Percentiles rank a stretch among this genome's conserved stretches.
Evolutionary conservation across 192 early-diverging fungal genomes (phyloP).

Genomic region (Backusella sp.): DNA sequence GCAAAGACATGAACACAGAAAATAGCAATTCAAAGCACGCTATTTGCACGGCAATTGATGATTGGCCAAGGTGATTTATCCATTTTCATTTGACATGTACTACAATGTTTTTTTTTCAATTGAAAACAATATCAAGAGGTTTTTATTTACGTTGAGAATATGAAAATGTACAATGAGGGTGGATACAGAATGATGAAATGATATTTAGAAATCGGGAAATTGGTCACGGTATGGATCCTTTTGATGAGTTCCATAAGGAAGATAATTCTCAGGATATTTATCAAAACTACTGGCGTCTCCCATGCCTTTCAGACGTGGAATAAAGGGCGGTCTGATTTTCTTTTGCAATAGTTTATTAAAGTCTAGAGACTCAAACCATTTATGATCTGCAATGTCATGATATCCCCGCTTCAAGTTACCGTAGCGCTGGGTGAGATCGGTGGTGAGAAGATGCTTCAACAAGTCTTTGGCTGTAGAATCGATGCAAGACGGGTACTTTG

Average conservation of each 20-base stretch:
- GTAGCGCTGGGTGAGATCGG: slow-evolving; percentile 76
- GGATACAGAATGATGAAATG: background rate
- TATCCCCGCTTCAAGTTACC: slow-evolving; percentile 81
- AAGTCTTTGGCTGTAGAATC: slow-evolving; percentile 67
- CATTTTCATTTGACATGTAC: background rate
- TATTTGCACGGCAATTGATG: background rate
- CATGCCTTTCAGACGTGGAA: slow-evolving; percentile 8
- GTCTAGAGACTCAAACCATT: slow-evolving; percentile 66
- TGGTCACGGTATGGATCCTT: slow-evolving; percentile 12
- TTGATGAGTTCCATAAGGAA: slow-evolving; percentile 7
- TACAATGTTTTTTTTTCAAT: background rate
- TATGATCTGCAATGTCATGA: slow-evolving; percentile 77
- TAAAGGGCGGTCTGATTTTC: slow-evolving; percentile 60
- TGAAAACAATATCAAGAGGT: background rate
- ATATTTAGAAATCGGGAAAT: slow-evolving; percentile 18
- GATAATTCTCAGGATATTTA: slow-evolving; percentile 25
- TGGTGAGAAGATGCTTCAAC: slow-evolving; percentile 70
- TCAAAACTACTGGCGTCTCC: slow-evolving; percentile 37
- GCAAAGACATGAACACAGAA: background rate
- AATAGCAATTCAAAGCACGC: slow-evolving; percentile 3
- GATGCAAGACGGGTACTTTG: slow-evolving; percentile 73
- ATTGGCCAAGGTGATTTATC: background rate
- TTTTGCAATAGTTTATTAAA: slow-evolving; percentile 6
- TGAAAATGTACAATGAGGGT: background rate
- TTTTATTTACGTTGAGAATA: background rate